These are phyloP conservation scores for Lachancea dasiensis DNA, from an alignment of 805 yeast genomes.

Conservation along the genomic window DNA sequence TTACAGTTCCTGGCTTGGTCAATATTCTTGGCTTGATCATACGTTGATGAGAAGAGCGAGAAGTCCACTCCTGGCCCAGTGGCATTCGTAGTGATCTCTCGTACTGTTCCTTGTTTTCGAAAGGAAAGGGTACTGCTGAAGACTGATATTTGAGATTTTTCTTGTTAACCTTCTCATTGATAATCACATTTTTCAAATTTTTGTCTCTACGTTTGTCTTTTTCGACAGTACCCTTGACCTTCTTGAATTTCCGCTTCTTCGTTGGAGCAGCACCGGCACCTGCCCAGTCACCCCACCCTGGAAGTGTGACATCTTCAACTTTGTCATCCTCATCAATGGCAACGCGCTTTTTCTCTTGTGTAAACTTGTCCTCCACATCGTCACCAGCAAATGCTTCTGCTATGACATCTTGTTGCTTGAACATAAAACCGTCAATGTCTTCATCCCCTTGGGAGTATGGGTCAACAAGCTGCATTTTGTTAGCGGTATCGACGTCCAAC, in stretches of 20 bases:
- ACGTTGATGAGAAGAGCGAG: slow-evolving; percentile 79
- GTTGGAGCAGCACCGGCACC: slow-evolving; percentile 50
- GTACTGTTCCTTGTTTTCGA: slow-evolving; percentile 87
- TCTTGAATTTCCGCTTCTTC: slow-evolving; percentile 58
- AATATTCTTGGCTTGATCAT: slow-evolving; percentile 84
- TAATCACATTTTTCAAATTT: slow-evolving; percentile 71
- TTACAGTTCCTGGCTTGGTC: slow-evolving; percentile 80
- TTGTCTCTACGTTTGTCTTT: slow-evolving; percentile 73
- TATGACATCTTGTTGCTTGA: slow-evolving; percentile 75
- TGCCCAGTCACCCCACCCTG: slow-evolving; percentile 99
- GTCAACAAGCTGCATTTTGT: slow-evolving; percentile 50
- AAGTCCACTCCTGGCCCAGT: slow-evolving; percentile 95
- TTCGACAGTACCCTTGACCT: slow-evolving; percentile 68
- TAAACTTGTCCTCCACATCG: slow-evolving; percentile 77
- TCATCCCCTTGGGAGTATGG: slow-evolving; percentile 44
- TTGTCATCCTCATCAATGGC: slow-evolving; percentile 78
- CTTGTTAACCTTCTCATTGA: slow-evolving; percentile 82
- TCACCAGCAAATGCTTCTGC: slow-evolving; percentile 97
- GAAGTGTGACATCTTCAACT: slow-evolving; percentile 77
- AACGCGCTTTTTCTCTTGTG: slow-evolving; percentile 62
- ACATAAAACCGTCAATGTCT: slow-evolving; percentile 43
- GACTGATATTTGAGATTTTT: slow-evolving; percentile 82
- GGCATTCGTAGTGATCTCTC: slow-evolving; percentile 93
- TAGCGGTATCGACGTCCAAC: slow-evolving; percentile 39
- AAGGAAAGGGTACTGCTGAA: slow-evolving; percentile 90